Conservation (phyloP, 768 basidiomycete genomes). For the Collybiopsis luxurians region DNA sequence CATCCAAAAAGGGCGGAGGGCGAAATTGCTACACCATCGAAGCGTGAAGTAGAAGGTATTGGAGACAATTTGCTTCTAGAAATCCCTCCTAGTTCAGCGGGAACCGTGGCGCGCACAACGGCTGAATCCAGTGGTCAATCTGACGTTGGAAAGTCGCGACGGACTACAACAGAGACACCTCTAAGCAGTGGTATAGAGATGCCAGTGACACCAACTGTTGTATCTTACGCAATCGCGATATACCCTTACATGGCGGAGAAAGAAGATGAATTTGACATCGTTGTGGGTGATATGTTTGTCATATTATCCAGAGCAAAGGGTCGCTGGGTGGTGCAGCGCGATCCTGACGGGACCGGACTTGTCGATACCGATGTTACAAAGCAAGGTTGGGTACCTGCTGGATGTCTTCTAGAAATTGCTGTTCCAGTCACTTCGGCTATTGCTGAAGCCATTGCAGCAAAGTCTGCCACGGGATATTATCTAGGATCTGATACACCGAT, state of each 20-base stretch:
- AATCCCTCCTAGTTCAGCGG: slow-evolving; percentile 1
- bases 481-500: slow-evolving; percentile 48
- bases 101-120: not conserved
- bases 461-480: slow-evolving; percentile 36
- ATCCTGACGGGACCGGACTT: slow-evolving; percentile 79
- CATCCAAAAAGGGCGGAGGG: slow-evolving; percentile 78
- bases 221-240: slow-evolving; percentile 96
- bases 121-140: not conserved
- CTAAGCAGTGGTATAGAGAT: slow-evolving; percentile 31
- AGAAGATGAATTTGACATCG: slow-evolving; percentile 97
- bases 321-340: slow-evolving; percentile 99
- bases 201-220: slow-evolving; percentile 44
- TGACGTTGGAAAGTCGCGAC: slow-evolving; percentile 2
- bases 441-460: slow-evolving; percentile 72
- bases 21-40: slow-evolving; percentile 55
- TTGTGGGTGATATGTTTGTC: slow-evolving; percentile 92
- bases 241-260: slow-evolving; percentile 99
- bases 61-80: slow-evolving; percentile 13
- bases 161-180: not conserved
- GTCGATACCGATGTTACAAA: slow-evolving; percentile 75
- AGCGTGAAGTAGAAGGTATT: slow-evolving; percentile 38
- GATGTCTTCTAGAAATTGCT: slow-evolving; percentile 89
- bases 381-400: slow-evolving; percentile 98
- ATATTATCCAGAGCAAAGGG: slow-evolving; percentile 93
- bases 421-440: slow-evolving; percentile 88